phyloP scores from a whole-genome alignment of 179 eudicot genomes.

The Corrigiola litoralis region DNA sequence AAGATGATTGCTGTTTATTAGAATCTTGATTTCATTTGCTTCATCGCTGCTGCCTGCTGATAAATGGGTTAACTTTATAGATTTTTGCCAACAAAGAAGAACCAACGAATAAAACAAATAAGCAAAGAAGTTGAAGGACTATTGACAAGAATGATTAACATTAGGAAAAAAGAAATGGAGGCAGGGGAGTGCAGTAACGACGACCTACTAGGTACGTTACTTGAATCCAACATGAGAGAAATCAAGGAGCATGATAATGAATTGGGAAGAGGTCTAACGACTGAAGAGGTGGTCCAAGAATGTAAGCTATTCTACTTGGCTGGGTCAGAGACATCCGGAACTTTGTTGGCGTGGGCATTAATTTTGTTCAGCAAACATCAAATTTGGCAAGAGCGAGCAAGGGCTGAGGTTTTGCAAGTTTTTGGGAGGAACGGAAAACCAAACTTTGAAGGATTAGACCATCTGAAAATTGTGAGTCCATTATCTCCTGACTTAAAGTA shows the following conservation, averaged over 20 bases:
- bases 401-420: conserved; percentile 12
- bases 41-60: no score
- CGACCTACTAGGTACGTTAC: no score
- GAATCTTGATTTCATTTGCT: no score
- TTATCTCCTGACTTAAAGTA: not conserved
- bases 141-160: not conserved
- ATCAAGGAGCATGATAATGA: not conserved
- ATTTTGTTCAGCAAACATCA: conserved; percentile 17
- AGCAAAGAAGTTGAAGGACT: no score
- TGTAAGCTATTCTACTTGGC: conserved; percentile 20
- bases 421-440: conserved; percentile 13
- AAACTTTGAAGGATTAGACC: conserved; percentile 16
- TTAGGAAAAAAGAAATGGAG: conserved; percentile 5
- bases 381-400: conserved; percentile 11
- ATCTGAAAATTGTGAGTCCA: conserved; percentile 3
- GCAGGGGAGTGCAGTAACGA: not conserved
- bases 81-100: conserved; percentile 8
- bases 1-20: no score
- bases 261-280: not conserved
- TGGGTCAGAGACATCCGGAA: conserved; percentile 15
- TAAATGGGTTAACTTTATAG: conserved; percentile 3
- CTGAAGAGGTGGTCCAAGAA: conserved; percentile 16
- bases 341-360: conserved; percentile 10
- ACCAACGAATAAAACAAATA: not conserved
- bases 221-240: not conserved